These are phyloP conservation scores for Scalesia atractyloides DNA, from an alignment of 129 eudicot genomes.

Conservation along the genomic window DNA sequence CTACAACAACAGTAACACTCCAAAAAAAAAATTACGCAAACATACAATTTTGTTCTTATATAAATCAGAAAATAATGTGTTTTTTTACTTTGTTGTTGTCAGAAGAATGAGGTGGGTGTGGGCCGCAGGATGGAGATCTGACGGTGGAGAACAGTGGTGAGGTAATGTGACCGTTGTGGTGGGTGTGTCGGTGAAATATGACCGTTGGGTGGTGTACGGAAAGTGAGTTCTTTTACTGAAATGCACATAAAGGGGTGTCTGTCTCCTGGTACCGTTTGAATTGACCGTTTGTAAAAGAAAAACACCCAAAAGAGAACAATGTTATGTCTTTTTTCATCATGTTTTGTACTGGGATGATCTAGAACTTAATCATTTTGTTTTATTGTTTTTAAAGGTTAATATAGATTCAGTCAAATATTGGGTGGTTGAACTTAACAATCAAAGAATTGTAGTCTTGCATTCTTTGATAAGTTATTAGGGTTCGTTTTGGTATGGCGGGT, in stretches of 20 bases:
- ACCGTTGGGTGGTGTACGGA: constrained; percentile 78
- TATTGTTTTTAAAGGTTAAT: too few relatives aligned
- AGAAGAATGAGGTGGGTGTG: constrained; percentile 13
- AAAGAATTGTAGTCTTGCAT: too few relatives aligned
- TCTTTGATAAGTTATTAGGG: too few relatives aligned
- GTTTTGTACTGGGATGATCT: too few relatives aligned
- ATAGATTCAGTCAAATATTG: too few relatives aligned
- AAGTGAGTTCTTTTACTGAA: too few relatives aligned
- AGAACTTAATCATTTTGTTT: too few relatives aligned
- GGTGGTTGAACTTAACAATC: too few relatives aligned
- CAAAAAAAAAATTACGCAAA: constrained; percentile 46
- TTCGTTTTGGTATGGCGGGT: too few relatives aligned
- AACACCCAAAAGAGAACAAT: not conserved
- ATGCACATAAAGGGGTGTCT: constrained; percentile 45
- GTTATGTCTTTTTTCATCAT: too few relatives aligned
- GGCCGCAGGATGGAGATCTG: constrained; percentile 63
- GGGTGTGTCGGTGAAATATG: constrained; percentile 48
- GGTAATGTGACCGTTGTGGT: constrained; percentile 75
- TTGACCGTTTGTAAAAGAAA: constrained; percentile 62
- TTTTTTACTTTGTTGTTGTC: constrained; percentile 22
- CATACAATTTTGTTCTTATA: constrained; percentile 45
- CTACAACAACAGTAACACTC: constrained; percentile 43
- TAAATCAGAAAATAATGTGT: constrained; percentile 26
- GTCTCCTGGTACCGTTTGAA: constrained; percentile 35
- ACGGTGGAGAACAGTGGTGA: constrained; percentile 45